Conservation (phyloP, 441 rosid genomes). For the Isatis lusitanica region DNA sequence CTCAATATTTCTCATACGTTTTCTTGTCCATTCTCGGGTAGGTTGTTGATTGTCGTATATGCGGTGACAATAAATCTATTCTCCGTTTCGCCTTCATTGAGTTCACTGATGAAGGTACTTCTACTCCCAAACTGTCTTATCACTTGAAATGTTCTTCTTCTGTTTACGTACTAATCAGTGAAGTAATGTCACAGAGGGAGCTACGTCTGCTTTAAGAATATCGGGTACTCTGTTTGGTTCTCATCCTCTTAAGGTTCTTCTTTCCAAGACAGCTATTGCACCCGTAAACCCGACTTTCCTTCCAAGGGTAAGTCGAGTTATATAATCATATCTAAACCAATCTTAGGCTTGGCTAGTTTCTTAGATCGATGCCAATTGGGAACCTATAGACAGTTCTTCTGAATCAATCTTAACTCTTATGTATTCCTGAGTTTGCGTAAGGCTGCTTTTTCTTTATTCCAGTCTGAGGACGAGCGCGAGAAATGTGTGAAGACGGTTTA, state of each 20-base stretch:
- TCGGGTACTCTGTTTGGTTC: slow-evolving; percentile 78
- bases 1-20: neutral
- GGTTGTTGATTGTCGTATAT: slow-evolving; percentile 87
- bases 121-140: neutral
- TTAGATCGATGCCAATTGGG: neutral
- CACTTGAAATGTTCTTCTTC: neutral
- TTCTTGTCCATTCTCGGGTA: slow-evolving; percentile 23
- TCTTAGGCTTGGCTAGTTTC: too few species aligned
- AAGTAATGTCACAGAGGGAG: slow-evolving; percentile 55
- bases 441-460: slow-evolving; percentile 27
- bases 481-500: slow-evolving; percentile 85
- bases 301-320: slow-evolving; percentile 56
- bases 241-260: slow-evolving; percentile 72
- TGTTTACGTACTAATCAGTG: slow-evolving; percentile 6
- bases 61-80: slow-evolving; percentile 82
- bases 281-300: slow-evolving; percentile 49
- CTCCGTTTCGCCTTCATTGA: slow-evolving; percentile 81
- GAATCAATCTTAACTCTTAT: neutral
- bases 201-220: slow-evolving; percentile 67
- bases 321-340: neutral
- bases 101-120: slow-evolving; percentile 71
- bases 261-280: slow-evolving; percentile 73
- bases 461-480: slow-evolving; percentile 86
- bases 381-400: neutral
- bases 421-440: neutral